Evolutionary conservation across 2,329 filamentous ascomycete species (phyloP).

Genomic region (Hymenoscyphus fructigenus): DNA sequence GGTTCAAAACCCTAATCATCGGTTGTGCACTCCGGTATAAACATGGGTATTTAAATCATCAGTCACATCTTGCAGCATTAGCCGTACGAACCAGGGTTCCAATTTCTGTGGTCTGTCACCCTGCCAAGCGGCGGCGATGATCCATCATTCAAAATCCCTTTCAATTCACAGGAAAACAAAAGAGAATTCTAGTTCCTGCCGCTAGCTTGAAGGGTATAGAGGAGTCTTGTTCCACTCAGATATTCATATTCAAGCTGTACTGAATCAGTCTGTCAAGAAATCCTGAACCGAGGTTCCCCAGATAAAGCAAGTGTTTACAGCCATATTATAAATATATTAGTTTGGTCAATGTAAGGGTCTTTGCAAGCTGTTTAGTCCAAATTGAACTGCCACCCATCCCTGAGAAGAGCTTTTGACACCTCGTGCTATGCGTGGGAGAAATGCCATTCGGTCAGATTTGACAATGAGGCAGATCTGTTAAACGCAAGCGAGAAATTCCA

Average conservation of each 20-base stretch:
- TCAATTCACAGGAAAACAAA: not conserved
- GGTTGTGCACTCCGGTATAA: slow-evolving; percentile 5
- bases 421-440: slow-evolving; percentile 2
- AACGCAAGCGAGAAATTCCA: slow-evolving; percentile 15
- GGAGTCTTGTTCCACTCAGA: not conserved
- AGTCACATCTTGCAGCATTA: slow-evolving; percentile 8
- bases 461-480: slow-evolving; percentile 6
- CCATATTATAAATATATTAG: no score
- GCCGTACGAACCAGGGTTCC: not conserved
- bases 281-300: not conserved
- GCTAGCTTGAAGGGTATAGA: not conserved
- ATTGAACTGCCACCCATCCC: slow-evolving; percentile 4
- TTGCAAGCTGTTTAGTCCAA: not conserved
- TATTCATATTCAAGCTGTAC: not conserved
- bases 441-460: not conserved
- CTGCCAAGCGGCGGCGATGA: slow-evolving; percentile 1
- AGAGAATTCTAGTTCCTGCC: not conserved
- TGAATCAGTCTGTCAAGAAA: not conserved
- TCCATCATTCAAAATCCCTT: not conserved
- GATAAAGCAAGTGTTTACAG: not conserved
- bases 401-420: not conserved
- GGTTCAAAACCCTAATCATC: slow-evolving; percentile 21
- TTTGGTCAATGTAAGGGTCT: not conserved
- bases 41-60: not conserved
- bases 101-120: not conserved